Conservation (phyloP, 2,329 filamentous ascomycete species). For the Clonostachys rosea region DNA sequence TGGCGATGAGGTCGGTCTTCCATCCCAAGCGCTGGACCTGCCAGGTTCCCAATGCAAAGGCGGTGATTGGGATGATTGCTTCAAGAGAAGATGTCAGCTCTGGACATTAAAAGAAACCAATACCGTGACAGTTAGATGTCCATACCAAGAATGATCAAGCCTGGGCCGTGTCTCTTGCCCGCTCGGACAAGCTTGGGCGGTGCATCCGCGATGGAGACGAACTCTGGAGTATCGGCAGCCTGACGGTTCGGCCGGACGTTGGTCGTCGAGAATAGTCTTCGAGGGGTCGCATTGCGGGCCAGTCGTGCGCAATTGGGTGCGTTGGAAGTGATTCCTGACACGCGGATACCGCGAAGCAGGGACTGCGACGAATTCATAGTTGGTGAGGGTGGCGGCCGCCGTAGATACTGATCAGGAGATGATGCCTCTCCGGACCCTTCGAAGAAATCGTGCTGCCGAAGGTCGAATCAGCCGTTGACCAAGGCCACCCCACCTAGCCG, state of each 20-base stretch:
- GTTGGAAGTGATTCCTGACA: no score
- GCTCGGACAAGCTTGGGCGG: conserved; percentile 76
- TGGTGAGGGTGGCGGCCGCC: no score
- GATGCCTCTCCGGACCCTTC: no score
- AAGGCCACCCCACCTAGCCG: no score
- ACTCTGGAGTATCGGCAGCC: conserved; percentile 71
- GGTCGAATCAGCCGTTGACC: no score
- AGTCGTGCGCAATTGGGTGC: no score
- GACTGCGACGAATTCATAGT: no score
- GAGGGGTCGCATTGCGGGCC: background rate
- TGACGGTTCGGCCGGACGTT: conserved; percentile 18
- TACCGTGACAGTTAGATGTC: background rate
- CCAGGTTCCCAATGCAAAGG: conserved; percentile 89
- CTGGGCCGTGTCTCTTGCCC: conserved; percentile 69
- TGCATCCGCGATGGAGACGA: conserved; percentile 82
- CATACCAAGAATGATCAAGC: conserved; percentile 71
- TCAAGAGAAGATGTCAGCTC: conserved; percentile 10
- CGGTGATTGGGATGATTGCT: conserved; percentile 84
- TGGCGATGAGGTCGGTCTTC: conserved; percentile 90
- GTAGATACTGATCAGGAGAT: no score
- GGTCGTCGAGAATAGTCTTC: conserved; percentile 2
- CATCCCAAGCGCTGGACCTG: conserved; percentile 88
- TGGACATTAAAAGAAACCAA: no score
- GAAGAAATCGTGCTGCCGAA: no score
- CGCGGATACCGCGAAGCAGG: no score